Percentiles rank a stretch among this genome's conserved stretches.
phyloP scores from a whole-genome alignment of 805 yeast species.

The Clavispora vitiphila region DNA sequence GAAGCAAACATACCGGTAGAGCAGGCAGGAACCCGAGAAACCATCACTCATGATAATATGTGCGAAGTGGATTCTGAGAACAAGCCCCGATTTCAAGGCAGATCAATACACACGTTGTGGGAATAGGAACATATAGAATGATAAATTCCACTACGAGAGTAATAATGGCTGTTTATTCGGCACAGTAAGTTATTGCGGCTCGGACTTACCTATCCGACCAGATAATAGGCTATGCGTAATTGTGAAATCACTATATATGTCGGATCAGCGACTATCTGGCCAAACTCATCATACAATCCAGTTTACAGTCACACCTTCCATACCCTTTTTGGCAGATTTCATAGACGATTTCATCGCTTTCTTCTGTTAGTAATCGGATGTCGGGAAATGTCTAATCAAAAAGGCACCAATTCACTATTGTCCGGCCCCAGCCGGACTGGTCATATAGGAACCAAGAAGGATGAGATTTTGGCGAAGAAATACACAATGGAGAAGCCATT shows the following conservation, averaged over 20 bases:
- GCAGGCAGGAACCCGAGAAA: too few species aligned
- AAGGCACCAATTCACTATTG: slow-evolving; percentile 12
- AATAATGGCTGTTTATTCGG: too few species aligned
- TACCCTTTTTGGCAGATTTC: too few species aligned
- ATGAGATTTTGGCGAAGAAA: slow-evolving; percentile 32
- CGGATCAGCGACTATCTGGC: not conserved
- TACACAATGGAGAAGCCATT: slow-evolving; percentile 33
- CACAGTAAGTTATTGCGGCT: not conserved
- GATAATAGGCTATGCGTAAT: not conserved
- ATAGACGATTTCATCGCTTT: too few species aligned
- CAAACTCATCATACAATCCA: not conserved
- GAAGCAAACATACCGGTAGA: too few species aligned
- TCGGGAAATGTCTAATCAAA: slow-evolving; percentile 7
- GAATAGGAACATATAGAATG: too few species aligned
- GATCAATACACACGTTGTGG: too few species aligned
- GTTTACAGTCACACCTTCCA: too few species aligned
- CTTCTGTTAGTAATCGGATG: not conserved
- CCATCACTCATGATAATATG: too few species aligned
- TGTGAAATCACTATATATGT: not conserved
- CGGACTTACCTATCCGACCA: not conserved
- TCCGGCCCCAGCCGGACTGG: slow-evolving; percentile 12
- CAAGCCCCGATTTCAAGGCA: too few species aligned
- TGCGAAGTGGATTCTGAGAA: too few species aligned
- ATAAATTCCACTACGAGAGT: too few species aligned
- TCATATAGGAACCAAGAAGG: slow-evolving; percentile 20